phyloP scores from a whole-genome alignment of 2,329 filamentous ascomycete genomes.

The Cordyceps cateniannulata region DNA sequence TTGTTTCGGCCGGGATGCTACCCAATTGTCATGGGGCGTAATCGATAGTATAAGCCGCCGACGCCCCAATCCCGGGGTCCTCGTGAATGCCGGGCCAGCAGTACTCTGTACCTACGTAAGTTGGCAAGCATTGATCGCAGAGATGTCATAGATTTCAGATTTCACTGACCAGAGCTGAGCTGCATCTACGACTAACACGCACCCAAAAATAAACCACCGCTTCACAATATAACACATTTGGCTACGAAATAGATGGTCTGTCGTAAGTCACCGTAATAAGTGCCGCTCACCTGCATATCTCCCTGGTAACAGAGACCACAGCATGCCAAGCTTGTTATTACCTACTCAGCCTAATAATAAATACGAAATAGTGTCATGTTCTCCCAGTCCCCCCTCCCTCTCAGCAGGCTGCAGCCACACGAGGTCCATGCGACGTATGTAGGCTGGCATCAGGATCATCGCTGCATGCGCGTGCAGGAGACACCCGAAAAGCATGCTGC shows the following conservation, averaged over 20 bases:
- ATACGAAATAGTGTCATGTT: neutral
- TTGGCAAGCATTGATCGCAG: neutral
- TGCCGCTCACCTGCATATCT: neutral
- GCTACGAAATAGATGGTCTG: neutral
- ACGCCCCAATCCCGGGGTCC: neutral
- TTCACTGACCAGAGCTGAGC: neutral
- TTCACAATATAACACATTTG: too few species aligned
- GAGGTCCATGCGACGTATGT: neutral
- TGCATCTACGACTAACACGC: neutral
- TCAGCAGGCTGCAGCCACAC: neutral
- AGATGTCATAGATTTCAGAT: neutral
- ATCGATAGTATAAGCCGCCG: neutral
- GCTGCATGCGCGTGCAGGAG: neutral
- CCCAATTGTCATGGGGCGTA: neutral
- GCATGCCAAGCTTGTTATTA: neutral
- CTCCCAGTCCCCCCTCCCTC: neutral
- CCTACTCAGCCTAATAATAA: neutral
- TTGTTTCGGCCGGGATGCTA: neutral
- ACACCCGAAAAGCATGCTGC: neutral
- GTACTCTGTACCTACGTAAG: too few species aligned
- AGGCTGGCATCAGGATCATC: neutral
- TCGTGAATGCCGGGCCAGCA: neutral
- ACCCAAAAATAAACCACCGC: neutral
- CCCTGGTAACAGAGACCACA: neutral
- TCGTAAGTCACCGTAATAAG: neutral